These are phyloP conservation scores for Narthecium ossifragum DNA, from an alignment of 106 monocot genomes.

Conservation along the genomic window DNA sequence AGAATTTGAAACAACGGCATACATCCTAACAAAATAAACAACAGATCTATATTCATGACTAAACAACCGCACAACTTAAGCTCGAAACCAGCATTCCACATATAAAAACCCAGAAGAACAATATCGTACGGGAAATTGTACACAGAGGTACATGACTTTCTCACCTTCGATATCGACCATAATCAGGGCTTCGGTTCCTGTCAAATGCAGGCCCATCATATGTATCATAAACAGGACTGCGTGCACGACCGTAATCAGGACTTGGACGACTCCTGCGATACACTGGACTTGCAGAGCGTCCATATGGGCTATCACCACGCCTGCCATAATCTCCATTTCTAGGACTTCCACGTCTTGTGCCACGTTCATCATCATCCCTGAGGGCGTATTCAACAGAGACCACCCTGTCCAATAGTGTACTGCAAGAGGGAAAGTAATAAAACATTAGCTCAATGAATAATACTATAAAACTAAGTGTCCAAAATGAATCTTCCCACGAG, in stretches of 20 bases:
- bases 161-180: slow-evolving; percentile 60
- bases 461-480: neutral
- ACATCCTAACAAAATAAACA: neutral
- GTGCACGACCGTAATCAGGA: slow-evolving; percentile 48
- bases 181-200: slow-evolving; percentile 53
- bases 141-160: neutral
- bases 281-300: slow-evolving; percentile 58
- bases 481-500: neutral
- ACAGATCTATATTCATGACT: neutral
- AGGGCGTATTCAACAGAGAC: slow-evolving; percentile 93
- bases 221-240: slow-evolving; percentile 48
- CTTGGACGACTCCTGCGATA: slow-evolving; percentile 39
- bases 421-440: slow-evolving; percentile 22
- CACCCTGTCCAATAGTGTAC: slow-evolving; percentile 83
- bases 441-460: neutral
- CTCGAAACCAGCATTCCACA: neutral
- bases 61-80: neutral
- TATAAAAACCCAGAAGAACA: neutral
- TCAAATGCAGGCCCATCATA: slow-evolving; percentile 24
- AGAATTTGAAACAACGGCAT: neutral
- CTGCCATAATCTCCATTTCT: slow-evolving; percentile 49
- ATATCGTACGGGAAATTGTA: neutral
- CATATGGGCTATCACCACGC: slow-evolving; percentile 46
- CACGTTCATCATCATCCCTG: slow-evolving; percentile 83
- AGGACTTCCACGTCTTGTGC: slow-evolving; percentile 46